Evolutionary conservation across 2,329 filamentous ascomycete species (phyloP), one percentile per base, ranked within the genome.

Genomic region (Stachybotrys echinatus): DNA sequence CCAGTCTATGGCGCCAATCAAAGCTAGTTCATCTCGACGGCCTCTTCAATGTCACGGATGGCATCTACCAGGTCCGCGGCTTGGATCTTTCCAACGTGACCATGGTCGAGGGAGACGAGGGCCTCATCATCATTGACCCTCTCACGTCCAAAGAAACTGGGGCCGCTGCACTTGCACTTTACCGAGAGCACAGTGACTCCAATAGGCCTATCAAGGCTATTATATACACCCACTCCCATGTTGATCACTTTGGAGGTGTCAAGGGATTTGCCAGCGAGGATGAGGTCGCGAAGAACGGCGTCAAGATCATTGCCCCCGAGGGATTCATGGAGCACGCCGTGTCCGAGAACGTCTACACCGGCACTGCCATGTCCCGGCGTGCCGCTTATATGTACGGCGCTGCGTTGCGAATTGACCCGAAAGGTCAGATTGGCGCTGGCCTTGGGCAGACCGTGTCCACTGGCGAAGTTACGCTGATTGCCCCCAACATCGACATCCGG

Each of bases 221-320:
- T 42, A 62, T 73, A n/a, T 73, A 72, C 54, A 65, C 69, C 6
- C 71, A 74, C 50, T 69, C 61, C 3, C 70, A 73, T 53, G 62
- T 45, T 12, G 70, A 72, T 48, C 70, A 73, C 51, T 72, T 64
- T 44, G 53, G 51, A 17, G 70, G 69, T 42, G 38, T 44, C 42
- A 44, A 22, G 22, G 42, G n/a, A 14, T 44, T 44, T 22, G 17
- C 22, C 18, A 44, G 20, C 12, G 42, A 44, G 20, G 42, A 44
- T 6, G 42, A 44, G 5, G 23, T 60, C 20, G 47, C 51, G 18
- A 40, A 52, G 42, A 54, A 19, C 22, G 58, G 48, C 12, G 48
- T 53, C 38, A 52, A 52, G 1, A 62, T 68, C 42, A 54, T 70
- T 12, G 70, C 62, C 0, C 69, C 71, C 0, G 62, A 67, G 37